Base-by-base conservation (phyloP, 768 basidiomycete species). In the Sporobolomyces phaffii region DNA sequence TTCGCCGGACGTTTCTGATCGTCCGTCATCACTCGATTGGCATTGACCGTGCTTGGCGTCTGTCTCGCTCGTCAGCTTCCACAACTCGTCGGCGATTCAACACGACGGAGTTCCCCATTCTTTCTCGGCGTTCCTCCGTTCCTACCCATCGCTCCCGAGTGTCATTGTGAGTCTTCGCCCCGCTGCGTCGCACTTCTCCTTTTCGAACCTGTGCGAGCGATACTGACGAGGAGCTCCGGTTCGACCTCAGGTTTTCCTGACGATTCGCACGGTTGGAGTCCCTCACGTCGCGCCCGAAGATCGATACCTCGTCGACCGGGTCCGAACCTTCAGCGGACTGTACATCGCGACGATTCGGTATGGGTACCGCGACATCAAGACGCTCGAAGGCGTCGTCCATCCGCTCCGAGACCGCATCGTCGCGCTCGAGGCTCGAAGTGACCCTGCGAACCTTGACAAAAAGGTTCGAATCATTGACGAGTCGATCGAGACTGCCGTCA, bases 71-170 rank as follows among this genome's bases (percentile, higher is more conserved):
- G 1, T 18, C 50, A 66, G 65, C 43, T 67, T 73, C 52, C 62
- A 70, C 61, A 70, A 65, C 51, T 45, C 65, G 22, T 62, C 64
- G 13, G 61, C 64, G 8, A 54, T 34, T 15, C 59, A 56, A 17
- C 28, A 47, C 26, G 78, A 78, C 50, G 85, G 86, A 44, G 83
- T 84, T 11, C 87, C 87, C 5, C 85, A 86, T 64, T 82, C 84
- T 0, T 88, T 87, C 66, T 79, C 81, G 80, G 84, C 82, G 2
- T 85, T 87, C 74, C 78, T 87, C 34, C 81, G 82, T 5, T 85
- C 84, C 72, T 85, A 85, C 84, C 86, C 86, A 26, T 82, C 85
- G 22, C 80, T 88, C n/a, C 87, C 87, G 38, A 79, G 81, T 4
- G 81, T 87, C 40, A 62, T 70, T 44, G 68, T 69, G 41, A 47